Conservation (phyloP, 805 yeast species). For the Myxozyma mucilagina region DNA sequence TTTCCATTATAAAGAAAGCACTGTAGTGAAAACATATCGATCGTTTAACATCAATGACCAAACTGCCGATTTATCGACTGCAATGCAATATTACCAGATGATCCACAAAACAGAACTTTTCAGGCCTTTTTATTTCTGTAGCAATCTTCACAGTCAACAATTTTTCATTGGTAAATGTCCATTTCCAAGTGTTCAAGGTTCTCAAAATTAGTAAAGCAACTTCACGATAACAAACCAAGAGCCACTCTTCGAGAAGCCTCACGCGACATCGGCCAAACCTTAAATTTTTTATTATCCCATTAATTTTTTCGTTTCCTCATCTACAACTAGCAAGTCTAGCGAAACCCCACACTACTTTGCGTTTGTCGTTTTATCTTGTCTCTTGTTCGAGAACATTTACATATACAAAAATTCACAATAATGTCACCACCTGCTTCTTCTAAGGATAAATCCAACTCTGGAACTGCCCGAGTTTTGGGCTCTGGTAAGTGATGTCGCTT, state of each 20-base stretch:
- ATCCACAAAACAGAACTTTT: no score
- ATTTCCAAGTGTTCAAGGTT: background rate
- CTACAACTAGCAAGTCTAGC: background rate
- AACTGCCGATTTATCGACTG: no score
- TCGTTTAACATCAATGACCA: no score
- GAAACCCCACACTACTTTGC: background rate
- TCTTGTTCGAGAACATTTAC: background rate
- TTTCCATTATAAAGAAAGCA: no score
- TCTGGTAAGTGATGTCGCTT: constrained; percentile 48
- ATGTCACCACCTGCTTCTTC: constrained; percentile 38
- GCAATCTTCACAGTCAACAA: no score
- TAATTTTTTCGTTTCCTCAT: background rate
- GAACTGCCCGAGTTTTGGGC: constrained; percentile 85
- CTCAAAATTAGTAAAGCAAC: background rate
- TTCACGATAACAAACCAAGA: background rate
- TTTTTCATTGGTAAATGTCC: no score
- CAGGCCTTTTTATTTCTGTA: no score
- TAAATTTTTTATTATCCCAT: background rate
- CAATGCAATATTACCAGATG: no score
- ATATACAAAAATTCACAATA: background rate
- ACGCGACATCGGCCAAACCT: background rate
- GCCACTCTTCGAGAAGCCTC: background rate
- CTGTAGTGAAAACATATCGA: no score
- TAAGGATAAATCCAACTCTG: constrained; percentile 83
- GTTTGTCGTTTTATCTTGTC: background rate